Evolutionary conservation across 2,329 filamentous ascomycete genomes (phyloP).

Genomic region (Seiridium cupressi): DNA sequence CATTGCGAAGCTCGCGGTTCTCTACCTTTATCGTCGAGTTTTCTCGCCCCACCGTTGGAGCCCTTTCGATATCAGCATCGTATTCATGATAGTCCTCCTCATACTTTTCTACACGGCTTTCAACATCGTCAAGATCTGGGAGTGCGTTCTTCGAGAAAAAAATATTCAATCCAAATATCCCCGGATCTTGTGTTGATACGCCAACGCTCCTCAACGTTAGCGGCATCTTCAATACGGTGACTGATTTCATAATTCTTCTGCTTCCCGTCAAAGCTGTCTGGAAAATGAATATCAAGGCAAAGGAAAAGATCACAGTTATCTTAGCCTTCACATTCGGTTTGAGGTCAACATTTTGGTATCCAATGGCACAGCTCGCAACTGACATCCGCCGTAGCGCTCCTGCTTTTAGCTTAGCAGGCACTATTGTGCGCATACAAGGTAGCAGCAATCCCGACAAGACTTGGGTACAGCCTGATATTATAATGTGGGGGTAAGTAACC

Average conservation of each 20-base stretch:
- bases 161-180: constrained; percentile 12
- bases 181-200: constrained; percentile 13
- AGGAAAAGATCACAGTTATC: constrained; percentile 13
- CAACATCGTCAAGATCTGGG: constrained; percentile 9
- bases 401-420: constrained; percentile 8
- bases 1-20: too few species aligned
- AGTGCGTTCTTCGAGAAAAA: constrained; percentile 5
- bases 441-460: constrained; percentile 10
- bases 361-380: neutral
- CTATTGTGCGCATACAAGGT: constrained; percentile 10
- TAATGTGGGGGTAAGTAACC: constrained; percentile 14
- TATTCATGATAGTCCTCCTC: too few species aligned
- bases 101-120: too few species aligned
- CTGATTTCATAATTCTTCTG: constrained; percentile 16
- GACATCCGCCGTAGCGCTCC: neutral
- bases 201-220: constrained; percentile 13
- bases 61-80: too few species aligned
- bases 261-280: constrained; percentile 18
- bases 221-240: constrained; percentile 17
- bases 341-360: neutral
- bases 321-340: constrained; percentile 18
- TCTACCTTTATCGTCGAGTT: too few species aligned
- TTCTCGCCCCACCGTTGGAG: too few species aligned
- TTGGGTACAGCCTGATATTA: constrained; percentile 14
- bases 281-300: constrained; percentile 11